Base-by-base conservation (phyloP, 257 asterid species). In the Salvia miltiorrhiza region DNA sequence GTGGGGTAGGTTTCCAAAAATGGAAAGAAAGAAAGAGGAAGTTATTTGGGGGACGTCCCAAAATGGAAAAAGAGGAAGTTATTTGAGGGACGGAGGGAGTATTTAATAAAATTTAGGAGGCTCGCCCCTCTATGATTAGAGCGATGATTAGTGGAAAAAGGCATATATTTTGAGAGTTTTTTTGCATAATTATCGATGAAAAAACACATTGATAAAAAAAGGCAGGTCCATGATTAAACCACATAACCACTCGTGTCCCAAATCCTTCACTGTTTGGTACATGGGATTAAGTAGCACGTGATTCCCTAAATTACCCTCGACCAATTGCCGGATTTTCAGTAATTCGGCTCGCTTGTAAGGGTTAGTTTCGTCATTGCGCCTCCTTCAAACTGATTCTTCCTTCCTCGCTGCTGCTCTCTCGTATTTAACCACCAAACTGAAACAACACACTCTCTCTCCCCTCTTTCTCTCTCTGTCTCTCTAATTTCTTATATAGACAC, bases 351-450 rank as follows among this genome's bases (percentile, higher is more conserved):
- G 0, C 8, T 2, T 9, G 23, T 2, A 8, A 19, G 20, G 80
- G 14, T 56, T 11, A 69, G 2, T 32, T 37, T 59, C 62, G 89
- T 81, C 76, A 70, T 55, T 65, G 54, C 4, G 1, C 4, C 4
- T 6, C 10, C 70, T 33, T 37, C 50, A 24, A 65, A 70, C 65
- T 20, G 70, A 57, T 41, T 41, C 62, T 47, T 74, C 72, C 83
- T 63, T 77, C 82, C 47, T 73, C 74, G 77, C 50, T 68, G 72
- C 86, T 69, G 73, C 66, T 76, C 53, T 64, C 77, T 48, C 74
- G 44, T 64, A 67, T 53, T 60, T 77, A 84, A 82, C 93, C 78
- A 79, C 87, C 85, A 64, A 73, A 68, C 78, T 54, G 76, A 73
- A 77, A 28, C 76, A 73, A 57, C 49, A 33, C 21, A 45, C 44